Conservation (phyloP, 2,329 filamentous ascomycete species). For the Fusarium graminum region DNA sequence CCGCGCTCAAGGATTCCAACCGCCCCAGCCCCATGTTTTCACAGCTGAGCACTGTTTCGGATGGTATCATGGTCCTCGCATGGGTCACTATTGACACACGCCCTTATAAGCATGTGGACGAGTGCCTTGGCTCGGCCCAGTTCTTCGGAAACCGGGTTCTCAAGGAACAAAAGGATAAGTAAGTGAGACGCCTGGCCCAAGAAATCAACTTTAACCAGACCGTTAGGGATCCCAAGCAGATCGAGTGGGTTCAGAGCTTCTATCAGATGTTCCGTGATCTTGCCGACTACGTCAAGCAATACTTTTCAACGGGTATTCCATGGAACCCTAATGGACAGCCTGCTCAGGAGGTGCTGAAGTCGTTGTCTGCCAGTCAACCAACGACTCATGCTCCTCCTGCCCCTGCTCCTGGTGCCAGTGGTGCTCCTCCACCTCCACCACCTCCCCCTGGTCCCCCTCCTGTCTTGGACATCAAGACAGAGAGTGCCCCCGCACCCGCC, state of each 20-base stretch:
- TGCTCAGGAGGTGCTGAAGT: slow-evolving; percentile 73
- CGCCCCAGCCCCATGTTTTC: slow-evolving; percentile 80
- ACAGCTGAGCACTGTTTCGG: slow-evolving; percentile 87
- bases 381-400: slow-evolving; percentile 60
- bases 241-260: slow-evolving; percentile 93
- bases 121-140: slow-evolving; percentile 85
- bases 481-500: slow-evolving; percentile 45
- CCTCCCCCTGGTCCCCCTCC: slow-evolving; percentile 73
- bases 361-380: slow-evolving; percentile 59
- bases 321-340: slow-evolving; percentile 88
- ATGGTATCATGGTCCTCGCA: slow-evolving; percentile 88
- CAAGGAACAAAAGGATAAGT: slow-evolving; percentile 86
- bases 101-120: slow-evolving; percentile 87
- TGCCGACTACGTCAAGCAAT: slow-evolving; percentile 84
- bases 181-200: slow-evolving; percentile 21
- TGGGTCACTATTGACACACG: slow-evolving; percentile 90
- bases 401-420: slow-evolving; percentile 66
- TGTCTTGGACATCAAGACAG: slow-evolving; percentile 69
- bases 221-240: slow-evolving; percentile 78
- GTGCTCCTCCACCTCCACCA: slow-evolving; percentile 65
- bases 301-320: slow-evolving; percentile 81
- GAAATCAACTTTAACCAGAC: slow-evolving; percentile 10
- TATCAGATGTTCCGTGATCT: slow-evolving; percentile 91
- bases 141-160: slow-evolving; percentile 96
- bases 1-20: slow-evolving; percentile 85